phyloP scores from a whole-genome alignment of 371 early-diverging fungal genomes.

The Mucor piriformis region DNA sequence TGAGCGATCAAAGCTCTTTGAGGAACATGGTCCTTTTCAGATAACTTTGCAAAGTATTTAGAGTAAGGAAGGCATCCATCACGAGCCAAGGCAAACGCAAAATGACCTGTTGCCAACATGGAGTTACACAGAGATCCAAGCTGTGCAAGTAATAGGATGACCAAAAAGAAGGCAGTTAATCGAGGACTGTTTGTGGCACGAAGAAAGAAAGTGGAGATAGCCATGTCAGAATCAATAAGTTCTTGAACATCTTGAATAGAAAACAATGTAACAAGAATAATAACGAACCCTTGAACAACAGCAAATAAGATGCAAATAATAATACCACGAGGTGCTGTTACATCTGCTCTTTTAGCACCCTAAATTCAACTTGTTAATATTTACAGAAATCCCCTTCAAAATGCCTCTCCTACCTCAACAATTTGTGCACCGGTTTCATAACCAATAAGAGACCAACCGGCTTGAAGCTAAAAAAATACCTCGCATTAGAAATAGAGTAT shows the following conservation, averaged over 20 bases:
- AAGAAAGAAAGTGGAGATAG: constrained; percentile 25
- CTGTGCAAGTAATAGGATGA: constrained; percentile 29
- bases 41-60: constrained; percentile 23
- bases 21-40: constrained; percentile 18
- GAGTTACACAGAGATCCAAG: constrained; percentile 33
- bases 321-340: constrained; percentile 48
- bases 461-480: not conserved
- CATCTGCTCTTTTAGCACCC: constrained; percentile 42
- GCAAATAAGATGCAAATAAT: constrained; percentile 35
- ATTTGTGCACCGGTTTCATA: constrained; percentile 51
- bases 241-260: constrained; percentile 45
- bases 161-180: constrained; percentile 28
- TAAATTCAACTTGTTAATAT: not conserved
- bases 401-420: constrained; percentile 22
- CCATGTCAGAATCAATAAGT: constrained; percentile 16
- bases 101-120: constrained; percentile 20
- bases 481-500: not conserved
- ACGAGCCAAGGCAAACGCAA: constrained; percentile 34
- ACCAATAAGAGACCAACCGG: constrained; percentile 42
- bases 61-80: constrained; percentile 33
- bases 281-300: constrained; percentile 34
- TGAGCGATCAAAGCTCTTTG: constrained; percentile 15
- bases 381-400: too few species aligned
- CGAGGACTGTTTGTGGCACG: constrained; percentile 18
- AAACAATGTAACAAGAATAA: constrained; percentile 40